phyloP scores from a whole-genome alignment of 371 early-diverging fungal species.

The Mortierella sp. region DNA sequence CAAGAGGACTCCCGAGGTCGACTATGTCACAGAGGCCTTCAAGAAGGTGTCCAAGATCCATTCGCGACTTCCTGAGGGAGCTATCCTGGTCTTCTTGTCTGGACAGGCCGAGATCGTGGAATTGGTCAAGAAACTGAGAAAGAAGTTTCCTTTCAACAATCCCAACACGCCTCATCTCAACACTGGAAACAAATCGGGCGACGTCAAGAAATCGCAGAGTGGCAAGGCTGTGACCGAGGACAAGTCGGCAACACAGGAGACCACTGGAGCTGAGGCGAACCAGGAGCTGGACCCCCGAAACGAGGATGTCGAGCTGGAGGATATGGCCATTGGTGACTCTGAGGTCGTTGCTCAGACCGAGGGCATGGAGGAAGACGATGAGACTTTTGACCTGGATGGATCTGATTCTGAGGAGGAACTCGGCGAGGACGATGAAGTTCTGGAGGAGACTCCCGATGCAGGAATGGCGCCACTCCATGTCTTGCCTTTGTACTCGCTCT shows the following conservation, averaged over 20 bases:
- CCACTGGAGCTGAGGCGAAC: slow-evolving; percentile 12
- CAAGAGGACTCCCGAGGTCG: slow-evolving; percentile 73
- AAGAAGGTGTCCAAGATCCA: slow-evolving; percentile 96
- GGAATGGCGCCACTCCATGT: slow-evolving; percentile 80
- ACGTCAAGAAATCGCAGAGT: slow-evolving; percentile 11
- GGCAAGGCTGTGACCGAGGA: slow-evolving; percentile 53
- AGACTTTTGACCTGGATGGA: slow-evolving; percentile 68
- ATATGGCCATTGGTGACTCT: slow-evolving; percentile 69
- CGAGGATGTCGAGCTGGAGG: slow-evolving; percentile 73
- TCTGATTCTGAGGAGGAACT: slow-evolving; percentile 70
- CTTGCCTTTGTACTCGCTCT: slow-evolving; percentile 92
- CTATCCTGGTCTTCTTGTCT: slow-evolving; percentile 92
- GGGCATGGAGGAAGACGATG: slow-evolving; percentile 68
- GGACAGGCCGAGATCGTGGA: slow-evolving; percentile 93
- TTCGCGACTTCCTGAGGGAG: slow-evolving; percentile 89
- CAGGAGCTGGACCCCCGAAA: slow-evolving; percentile 51
- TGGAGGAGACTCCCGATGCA: slow-evolving; percentile 53
- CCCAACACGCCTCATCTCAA: slow-evolving; percentile 11
- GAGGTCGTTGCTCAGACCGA: slow-evolving; percentile 59
- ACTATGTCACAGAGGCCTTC: slow-evolving; percentile 84
- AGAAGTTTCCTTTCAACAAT: slow-evolving; percentile 71
- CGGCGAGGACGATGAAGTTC: slow-evolving; percentile 58
- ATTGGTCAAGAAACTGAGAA: slow-evolving; percentile 79
- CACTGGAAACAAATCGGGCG: slow-evolving; percentile 16
- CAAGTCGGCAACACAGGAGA: slow-evolving; percentile 54